These are phyloP conservation scores for Sporothrix phasma DNA, from an alignment of 2,329 filamentous ascomycete species.

Conservation along the genomic window DNA sequence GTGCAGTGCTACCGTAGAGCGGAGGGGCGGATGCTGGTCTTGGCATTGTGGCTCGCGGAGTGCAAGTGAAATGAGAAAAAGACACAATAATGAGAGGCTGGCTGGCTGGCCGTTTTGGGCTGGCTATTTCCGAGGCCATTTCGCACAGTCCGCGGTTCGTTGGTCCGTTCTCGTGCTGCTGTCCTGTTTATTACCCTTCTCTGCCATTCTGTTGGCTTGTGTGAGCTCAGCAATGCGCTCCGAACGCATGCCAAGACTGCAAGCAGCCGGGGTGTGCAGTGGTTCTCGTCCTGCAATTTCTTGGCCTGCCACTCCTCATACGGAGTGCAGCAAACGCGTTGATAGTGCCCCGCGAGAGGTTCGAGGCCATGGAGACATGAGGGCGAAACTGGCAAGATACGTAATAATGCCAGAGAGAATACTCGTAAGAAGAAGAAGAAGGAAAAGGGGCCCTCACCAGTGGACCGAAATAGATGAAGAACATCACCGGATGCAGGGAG, in stretches of 20 bases:
- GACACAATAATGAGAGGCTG: neutral
- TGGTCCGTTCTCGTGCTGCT: neutral
- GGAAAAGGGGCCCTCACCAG: no score
- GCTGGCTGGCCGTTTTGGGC: no score
- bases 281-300: slow-evolving; percentile 8
- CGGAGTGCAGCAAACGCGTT: neutral
- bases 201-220: neutral
- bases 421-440: no score
- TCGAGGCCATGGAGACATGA: no score
- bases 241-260: slow-evolving; percentile 1
- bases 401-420: no score
- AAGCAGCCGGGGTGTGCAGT: neutral
- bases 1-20: neutral
- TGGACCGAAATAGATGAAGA: no score
- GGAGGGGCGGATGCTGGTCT: neutral
- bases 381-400: no score
- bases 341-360: no score
- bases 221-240: neutral
- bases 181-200: neutral
- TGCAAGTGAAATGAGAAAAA: neutral
- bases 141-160: neutral
- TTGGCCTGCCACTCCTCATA: slow-evolving; percentile 7
- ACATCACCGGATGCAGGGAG: no score
- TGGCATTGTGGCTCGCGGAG: neutral
- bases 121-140: neutral